Conservation (phyloP, 352 stramenopile genomes). For the Phytopythium aichiense region DNA sequence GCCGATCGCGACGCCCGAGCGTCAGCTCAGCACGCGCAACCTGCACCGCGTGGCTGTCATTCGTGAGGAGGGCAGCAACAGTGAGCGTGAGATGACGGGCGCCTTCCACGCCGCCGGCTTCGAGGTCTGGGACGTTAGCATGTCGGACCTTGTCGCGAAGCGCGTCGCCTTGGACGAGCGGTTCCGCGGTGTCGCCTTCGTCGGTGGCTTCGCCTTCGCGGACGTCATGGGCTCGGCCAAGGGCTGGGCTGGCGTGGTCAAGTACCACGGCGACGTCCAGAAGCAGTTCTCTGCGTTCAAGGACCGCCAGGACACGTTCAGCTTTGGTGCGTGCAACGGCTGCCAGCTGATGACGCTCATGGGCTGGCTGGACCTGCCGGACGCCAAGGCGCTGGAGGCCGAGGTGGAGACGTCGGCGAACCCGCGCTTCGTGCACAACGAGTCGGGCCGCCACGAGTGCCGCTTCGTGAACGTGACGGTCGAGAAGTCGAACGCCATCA, state of each 20-base stretch:
- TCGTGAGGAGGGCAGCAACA: constrained; percentile 98
- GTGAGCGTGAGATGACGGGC: constrained; percentile 98
- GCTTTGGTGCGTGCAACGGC: constrained; percentile 98
- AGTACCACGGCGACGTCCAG: constrained; percentile 95
- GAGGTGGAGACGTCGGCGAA: constrained; percentile 54
- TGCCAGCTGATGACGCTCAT: constrained; percentile 99
- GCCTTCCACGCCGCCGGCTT: constrained; percentile 97
- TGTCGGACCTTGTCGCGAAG: constrained; percentile 94
- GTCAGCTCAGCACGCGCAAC: constrained; percentile 68
- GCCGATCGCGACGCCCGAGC: constrained; percentile 76
- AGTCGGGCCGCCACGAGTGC: constrained; percentile 95
- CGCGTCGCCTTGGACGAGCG: constrained; percentile 88
- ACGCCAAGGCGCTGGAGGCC: constrained; percentile 45
- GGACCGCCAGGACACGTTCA: constrained; percentile 96
- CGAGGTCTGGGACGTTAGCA: constrained; percentile 97
- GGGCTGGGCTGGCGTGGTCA: constrained; percentile 97
- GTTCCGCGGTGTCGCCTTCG: constrained; percentile 97
- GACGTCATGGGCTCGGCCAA: constrained; percentile 99
- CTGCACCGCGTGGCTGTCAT: constrained; percentile 96
- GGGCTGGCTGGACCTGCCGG: constrained; percentile 91
- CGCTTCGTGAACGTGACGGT: constrained; percentile 97
- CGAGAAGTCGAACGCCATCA: constrained; percentile 92
- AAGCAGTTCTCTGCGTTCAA: constrained; percentile 97
- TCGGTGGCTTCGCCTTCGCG: constrained; percentile 98
- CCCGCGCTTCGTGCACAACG: constrained; percentile 98